Base-by-base conservation (phyloP, 2,329 filamentous ascomycete genomes). In the Botrytis fragariae region DNA sequence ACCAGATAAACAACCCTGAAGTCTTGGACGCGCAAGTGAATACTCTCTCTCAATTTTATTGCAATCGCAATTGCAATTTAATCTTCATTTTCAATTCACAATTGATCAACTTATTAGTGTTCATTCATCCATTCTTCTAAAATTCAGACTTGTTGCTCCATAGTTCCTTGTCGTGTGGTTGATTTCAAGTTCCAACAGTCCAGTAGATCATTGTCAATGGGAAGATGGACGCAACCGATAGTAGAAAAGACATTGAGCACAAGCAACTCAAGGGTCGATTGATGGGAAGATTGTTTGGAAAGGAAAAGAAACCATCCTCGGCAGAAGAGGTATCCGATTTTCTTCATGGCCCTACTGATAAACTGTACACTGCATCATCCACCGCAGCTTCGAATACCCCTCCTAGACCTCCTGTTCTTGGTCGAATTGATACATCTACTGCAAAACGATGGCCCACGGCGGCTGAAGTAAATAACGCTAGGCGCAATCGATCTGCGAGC, bases 251-350 rank as follows among this genome's bases (percentile, higher is more conserved):
- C 45, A n/a, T 72, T n/a, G 68, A 75, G 70, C 44, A 72, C 32
- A 73, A 44, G 44, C 72, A 70, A n/a, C 64, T 57, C 44, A 73
- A 73, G n/a, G 75, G 73, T 78, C 88, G 89, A 74, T 81, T 91
- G 64, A 91, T 91, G 86, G 89, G 89, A 76, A 79, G 78, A 71
- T 83, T 91, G 2, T 79, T 80, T 63, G 64, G 60, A 6, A 81
- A 79, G 73, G 77, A 75, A 78, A 68, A 72, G 63, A 68, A 72
- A 67, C 77, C 77, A 48, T 77, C 79, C 69, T 82, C 81, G 20
- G 82, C 82, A 60, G 83, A 82, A 77, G 85, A 88, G 68, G 83
- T 91, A 75, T 86, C 90, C 78, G 86, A 87, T 75, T 91, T 91
- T 81, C 84, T 91, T 69, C 85, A 85, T 78, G 86, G 87, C 74